phyloP scores from a whole-genome alignment of 2,329 filamentous ascomycete species.

The Pseudovirgaria hyperparasitica region DNA sequence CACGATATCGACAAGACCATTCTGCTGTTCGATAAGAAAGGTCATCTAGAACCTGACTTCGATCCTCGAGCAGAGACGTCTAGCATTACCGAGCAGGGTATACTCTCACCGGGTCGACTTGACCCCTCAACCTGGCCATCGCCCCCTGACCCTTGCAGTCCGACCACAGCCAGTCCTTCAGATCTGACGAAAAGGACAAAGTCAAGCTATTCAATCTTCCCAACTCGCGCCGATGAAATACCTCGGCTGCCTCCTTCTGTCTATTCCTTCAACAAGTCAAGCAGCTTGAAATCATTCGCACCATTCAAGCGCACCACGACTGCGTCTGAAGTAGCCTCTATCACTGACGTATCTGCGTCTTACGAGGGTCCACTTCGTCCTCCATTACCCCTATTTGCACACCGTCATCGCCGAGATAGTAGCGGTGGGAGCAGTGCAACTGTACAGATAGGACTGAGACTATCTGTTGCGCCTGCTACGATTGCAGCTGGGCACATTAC shows the following conservation, averaged over 20 bases:
- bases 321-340: conserved; percentile 21
- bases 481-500: conserved; percentile 20
- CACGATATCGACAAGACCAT: conserved; percentile 20
- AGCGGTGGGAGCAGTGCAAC: conserved; percentile 54
- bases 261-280: conserved; percentile 17
- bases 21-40: conserved; percentile 25
- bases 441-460: conserved; percentile 57
- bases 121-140: conserved; percentile 24
- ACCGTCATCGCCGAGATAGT: conserved; percentile 43
- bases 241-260: conserved; percentile 25
- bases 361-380: conserved; percentile 7
- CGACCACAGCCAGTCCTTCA: conserved; percentile 9
- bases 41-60: conserved; percentile 19
- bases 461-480: conserved; percentile 38
- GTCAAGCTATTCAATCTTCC: conserved; percentile 26
- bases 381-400: conserved; percentile 25
- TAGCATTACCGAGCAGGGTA: conserved; percentile 14
- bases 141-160: conserved; percentile 16
- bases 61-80: conserved; percentile 17
- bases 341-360: conserved; percentile 21
- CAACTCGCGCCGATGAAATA: conserved; percentile 24
- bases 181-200: conserved; percentile 14
- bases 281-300: not conserved
- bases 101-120: conserved; percentile 16
- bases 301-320: conserved; percentile 13